Percentiles rank a stretch among this genome's conserved stretches.
These are phyloP conservation scores for Crithidia fasciculata DNA, from an alignment of 208 protist genomes.

Conservation along the genomic window DNA sequence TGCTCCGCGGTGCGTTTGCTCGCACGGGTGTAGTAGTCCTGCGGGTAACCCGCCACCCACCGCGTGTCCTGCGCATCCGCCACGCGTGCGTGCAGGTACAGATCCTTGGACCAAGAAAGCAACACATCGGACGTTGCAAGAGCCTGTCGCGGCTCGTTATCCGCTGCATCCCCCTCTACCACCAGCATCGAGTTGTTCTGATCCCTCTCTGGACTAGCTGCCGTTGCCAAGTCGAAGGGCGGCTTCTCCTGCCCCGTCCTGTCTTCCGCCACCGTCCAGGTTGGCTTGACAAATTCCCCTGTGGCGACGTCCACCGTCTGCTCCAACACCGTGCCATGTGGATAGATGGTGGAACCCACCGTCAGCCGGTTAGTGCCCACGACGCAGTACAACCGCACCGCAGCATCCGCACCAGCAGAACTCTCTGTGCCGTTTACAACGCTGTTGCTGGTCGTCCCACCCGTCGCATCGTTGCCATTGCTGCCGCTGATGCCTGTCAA, in stretches of 20 bases:
- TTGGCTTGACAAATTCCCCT: conserved; percentile 1
- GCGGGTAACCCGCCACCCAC: conserved; percentile 17
- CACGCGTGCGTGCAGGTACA: conserved; percentile 21
- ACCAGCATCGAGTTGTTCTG: too few relatives aligned
- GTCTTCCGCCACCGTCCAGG: conserved; percentile 23
- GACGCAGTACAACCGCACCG: conserved; percentile 6
- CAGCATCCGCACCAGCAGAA: background rate
- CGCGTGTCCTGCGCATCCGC: conserved; percentile 6
- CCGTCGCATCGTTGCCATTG: too few relatives aligned
- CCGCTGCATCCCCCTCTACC: too few relatives aligned
- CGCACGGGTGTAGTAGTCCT: conserved; percentile 11
- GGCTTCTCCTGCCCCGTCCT: conserved; percentile 4
- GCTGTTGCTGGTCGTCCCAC: too few relatives aligned
- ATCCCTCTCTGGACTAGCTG: too few relatives aligned
- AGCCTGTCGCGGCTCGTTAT: background rate
- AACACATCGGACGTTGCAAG: conserved; percentile 22
- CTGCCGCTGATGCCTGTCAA: background rate
- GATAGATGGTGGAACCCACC: background rate
- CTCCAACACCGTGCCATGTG: conserved; percentile 27
- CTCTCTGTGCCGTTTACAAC: too few relatives aligned
- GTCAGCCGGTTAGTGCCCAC: conserved; percentile 14
- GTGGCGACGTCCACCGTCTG: conserved; percentile 15
- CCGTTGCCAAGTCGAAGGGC: background rate
- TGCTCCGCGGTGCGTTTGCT: background rate
- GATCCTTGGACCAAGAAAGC: conserved; percentile 31